phyloP scores from a whole-genome alignment of 1,284 basidiomycete species.

The Earliella scabrosa region DNA sequence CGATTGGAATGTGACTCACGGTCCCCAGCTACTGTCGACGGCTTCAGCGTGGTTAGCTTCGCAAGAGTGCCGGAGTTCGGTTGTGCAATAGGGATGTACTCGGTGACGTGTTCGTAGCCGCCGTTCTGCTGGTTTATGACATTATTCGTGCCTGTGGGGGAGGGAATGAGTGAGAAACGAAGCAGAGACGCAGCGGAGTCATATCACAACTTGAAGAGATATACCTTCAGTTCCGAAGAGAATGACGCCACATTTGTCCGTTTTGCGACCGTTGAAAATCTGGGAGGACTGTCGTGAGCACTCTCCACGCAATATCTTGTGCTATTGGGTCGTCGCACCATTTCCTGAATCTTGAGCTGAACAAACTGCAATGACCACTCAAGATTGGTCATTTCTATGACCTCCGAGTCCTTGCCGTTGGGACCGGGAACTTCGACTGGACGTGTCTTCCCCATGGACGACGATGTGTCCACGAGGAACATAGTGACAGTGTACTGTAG shows the following conservation, averaged over 20 bases:
- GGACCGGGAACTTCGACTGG: conserved; percentile 60
- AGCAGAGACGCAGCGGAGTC: too few species aligned
- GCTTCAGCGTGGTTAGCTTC: conserved; percentile 67
- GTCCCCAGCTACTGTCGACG: conserved; percentile 69
- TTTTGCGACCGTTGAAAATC: conserved; percentile 91
- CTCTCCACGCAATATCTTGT: too few species aligned
- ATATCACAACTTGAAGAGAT: too few species aligned
- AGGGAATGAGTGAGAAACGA: too few species aligned
- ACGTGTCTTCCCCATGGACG: conserved; percentile 77
- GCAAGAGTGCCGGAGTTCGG: conserved; percentile 80
- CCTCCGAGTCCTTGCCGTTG: conserved; percentile 52
- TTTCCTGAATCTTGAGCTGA: conserved; percentile 87
- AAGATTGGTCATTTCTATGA: conserved; percentile 72
- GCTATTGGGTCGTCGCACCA: conserved; percentile 50
- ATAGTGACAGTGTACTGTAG: conserved; percentile 79
- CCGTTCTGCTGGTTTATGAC: conserved; percentile 63
- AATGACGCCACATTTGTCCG: conserved; percentile 88
- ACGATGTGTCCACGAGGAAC: conserved; percentile 88
- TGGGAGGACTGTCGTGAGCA: conserved; percentile 35
- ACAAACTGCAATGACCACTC: conserved; percentile 86
- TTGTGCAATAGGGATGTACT: conserved; percentile 79
- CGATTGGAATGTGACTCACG: conserved; percentile 44
- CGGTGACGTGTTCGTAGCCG: conserved; percentile 78
- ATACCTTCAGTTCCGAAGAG: conserved; percentile 82
- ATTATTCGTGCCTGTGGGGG: conserved; percentile 84